Evolutionary conservation across 176 grass and related monocot genomes (phyloP).

Genomic region (Juncus effusus): DNA sequence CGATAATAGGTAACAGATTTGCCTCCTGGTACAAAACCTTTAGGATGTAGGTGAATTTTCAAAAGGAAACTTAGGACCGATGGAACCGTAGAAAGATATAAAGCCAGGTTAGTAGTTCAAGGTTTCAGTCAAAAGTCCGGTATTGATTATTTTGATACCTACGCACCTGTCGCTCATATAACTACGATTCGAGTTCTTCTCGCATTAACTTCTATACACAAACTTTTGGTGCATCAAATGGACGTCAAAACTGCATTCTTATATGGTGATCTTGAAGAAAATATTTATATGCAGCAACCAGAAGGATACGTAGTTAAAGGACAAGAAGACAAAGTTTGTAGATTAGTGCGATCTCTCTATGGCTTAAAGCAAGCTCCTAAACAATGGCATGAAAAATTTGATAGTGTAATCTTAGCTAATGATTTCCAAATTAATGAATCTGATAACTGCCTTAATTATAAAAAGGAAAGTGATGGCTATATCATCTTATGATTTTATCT

Average conservation of each 20-base stretch:
- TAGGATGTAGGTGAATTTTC: constrained; percentile 25
- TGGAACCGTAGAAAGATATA: neutral
- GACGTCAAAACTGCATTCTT: neutral
- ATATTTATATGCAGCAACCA: too few relatives aligned
- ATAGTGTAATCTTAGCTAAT: too few relatives aligned
- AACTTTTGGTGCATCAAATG: neutral
- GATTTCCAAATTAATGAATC: neutral
- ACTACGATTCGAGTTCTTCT: too few relatives aligned
- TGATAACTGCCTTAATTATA: neutral
- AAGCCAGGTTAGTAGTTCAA: neutral
- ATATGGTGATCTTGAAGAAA: neutral
- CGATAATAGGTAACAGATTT: constrained; percentile 12
- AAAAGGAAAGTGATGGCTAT: too few relatives aligned
- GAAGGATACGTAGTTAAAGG: too few relatives aligned
- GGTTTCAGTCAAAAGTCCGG: neutral
- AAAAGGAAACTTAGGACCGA: constrained; percentile 25
- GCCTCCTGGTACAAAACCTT: neutral
- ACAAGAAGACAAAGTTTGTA: too few relatives aligned
- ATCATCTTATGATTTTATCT: too few relatives aligned
- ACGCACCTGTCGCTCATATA: too few relatives aligned
- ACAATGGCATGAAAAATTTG: too few relatives aligned
- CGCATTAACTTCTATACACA: too few relatives aligned
- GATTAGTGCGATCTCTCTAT: too few relatives aligned
- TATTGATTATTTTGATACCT: neutral
- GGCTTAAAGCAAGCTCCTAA: too few relatives aligned